Conservation (phyloP, 495 filamentous ascomycete genomes). For the Penicillium nucicola region DNA sequence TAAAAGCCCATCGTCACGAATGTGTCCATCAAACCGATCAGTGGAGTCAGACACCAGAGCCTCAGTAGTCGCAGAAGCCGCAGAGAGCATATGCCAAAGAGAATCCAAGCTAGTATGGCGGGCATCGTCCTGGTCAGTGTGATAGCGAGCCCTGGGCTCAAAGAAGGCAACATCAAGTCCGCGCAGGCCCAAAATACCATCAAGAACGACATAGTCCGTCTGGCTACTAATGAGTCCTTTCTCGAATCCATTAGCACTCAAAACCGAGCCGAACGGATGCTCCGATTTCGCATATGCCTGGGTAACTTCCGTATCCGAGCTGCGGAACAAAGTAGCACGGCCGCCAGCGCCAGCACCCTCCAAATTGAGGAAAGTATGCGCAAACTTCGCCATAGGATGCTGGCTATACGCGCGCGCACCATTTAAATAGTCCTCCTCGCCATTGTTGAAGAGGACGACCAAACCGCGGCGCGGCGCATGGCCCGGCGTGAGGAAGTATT, state of each 20-base stretch:
- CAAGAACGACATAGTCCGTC: constrained; percentile 88
- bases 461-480: constrained; percentile 76
- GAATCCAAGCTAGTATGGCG: constrained; percentile 71
- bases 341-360: constrained; percentile 95
- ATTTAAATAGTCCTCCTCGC: constrained; percentile 91
- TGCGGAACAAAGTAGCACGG: constrained; percentile 80
- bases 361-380: constrained; percentile 86
- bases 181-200: constrained; percentile 74
- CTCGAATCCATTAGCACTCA: constrained; percentile 80
- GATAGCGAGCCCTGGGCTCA: constrained; percentile 81
- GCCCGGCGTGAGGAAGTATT: constrained; percentile 76
- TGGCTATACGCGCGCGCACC: constrained; percentile 83
- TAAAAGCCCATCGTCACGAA: constrained; percentile 58
- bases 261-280: constrained; percentile 79
- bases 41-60: constrained; percentile 68
- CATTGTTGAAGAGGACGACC: constrained; percentile 88
- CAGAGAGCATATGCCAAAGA: constrained; percentile 92
- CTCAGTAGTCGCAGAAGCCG: constrained; percentile 68
- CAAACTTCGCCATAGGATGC: constrained; percentile 71
- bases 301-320: constrained; percentile 84
- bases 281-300: constrained; percentile 65
- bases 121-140: constrained; percentile 86
- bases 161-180: constrained; percentile 92
- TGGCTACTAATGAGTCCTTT: constrained; percentile 72
- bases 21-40: constrained; percentile 60